Percentiles rank a stretch among this genome's conserved stretches.
phyloP scores from a whole-genome alignment of 148 eudicot genomes.

The Polygonum maritimum region DNA sequence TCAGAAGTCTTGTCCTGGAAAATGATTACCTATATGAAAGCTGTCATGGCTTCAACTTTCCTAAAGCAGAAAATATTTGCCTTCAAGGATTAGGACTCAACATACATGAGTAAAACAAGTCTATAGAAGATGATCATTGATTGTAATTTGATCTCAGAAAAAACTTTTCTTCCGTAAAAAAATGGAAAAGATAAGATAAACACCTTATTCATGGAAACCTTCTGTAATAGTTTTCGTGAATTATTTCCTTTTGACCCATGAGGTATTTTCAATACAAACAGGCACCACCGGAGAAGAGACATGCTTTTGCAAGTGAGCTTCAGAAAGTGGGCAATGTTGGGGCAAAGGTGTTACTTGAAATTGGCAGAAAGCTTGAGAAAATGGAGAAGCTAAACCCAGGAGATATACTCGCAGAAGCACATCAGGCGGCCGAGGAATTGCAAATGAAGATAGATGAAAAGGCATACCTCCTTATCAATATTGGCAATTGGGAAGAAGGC shows the following conservation, averaged over 20 bases:
- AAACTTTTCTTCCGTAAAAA: not conserved
- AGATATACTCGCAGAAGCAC: slow-evolving; percentile 34
- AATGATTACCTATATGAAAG: not conserved
- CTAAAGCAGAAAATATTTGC: not conserved
- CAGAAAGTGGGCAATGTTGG: slow-evolving; percentile 39
- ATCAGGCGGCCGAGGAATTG: slow-evolving; percentile 41
- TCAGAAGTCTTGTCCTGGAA: not conserved
- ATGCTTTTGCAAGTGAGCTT: slow-evolving; percentile 26
- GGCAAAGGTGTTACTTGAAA: slow-evolving; percentile 42
- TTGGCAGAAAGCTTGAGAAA: slow-evolving; percentile 41
- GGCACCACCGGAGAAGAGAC: slow-evolving; percentile 51
- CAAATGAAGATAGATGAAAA: slow-evolving; percentile 41
- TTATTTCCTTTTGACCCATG: not conserved
- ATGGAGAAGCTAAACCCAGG: slow-evolving; percentile 45
- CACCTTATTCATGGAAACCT: not conserved
- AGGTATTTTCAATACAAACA: slow-evolving; percentile 8
- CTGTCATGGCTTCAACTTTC: not conserved
- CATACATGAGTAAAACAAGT: not conserved
- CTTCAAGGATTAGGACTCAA: not conserved
- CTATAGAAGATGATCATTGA: not conserved
- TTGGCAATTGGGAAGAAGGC: slow-evolving; percentile 36
- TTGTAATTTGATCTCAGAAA: not conserved
- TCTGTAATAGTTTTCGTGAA: not conserved
- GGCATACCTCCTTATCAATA: slow-evolving; percentile 38
- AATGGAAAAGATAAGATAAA: not conserved